Base-by-base conservation (phyloP, 352 stramenopile species). In the Globisporangium mamillatum region DNA sequence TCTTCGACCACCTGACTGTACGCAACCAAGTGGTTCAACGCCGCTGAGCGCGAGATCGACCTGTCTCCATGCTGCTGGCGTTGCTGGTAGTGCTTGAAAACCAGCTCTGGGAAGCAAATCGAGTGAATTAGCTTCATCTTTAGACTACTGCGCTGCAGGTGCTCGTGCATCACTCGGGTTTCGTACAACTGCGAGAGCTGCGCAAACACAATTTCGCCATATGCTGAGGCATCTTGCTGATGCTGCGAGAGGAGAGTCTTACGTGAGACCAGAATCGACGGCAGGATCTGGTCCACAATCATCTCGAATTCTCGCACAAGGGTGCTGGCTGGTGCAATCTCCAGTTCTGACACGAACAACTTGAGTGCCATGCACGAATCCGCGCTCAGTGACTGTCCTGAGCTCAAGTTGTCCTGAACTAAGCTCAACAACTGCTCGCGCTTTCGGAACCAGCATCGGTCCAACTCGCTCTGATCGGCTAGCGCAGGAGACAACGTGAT, bases 1-100 rank as follows among this genome's bases (percentile, higher is more conserved):
- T 89, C 70, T 48, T 87, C 77, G 12, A 88, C 29, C 7, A 89
- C 59, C 53, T 87, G 79, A 16, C 74, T 70, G 27, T 79, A 86
- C 12, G 75, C 83, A 24, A 89, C 67, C 52, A 82, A 18, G 22
- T 72, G 68, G 9, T 75, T 59, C 16, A 57, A 48, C 41, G 52
- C 61, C 56, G 68, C 18, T 73, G 55, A n/a, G 3, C 24, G 54
- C 2, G 36, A 54, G 27, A 34, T 29, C 16, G 48, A 56, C 32
- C 34, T 27, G 59, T 64, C 46, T 7, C 56, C 63, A 27, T 75
- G 60, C 14, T 62, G 64, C 36, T 73, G 71, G 29, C 72, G 27
- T 48, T 83, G 75, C 38, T 77, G 75, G 74, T 32, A 82, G 50
- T 61, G 67, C 61, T 73, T 73, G 29, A 62, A 75, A 1, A 76